These are phyloP conservation scores for Beauveria medogensis DNA, from an alignment of 2,329 filamentous ascomycete genomes.

Conservation along the genomic window DNA sequence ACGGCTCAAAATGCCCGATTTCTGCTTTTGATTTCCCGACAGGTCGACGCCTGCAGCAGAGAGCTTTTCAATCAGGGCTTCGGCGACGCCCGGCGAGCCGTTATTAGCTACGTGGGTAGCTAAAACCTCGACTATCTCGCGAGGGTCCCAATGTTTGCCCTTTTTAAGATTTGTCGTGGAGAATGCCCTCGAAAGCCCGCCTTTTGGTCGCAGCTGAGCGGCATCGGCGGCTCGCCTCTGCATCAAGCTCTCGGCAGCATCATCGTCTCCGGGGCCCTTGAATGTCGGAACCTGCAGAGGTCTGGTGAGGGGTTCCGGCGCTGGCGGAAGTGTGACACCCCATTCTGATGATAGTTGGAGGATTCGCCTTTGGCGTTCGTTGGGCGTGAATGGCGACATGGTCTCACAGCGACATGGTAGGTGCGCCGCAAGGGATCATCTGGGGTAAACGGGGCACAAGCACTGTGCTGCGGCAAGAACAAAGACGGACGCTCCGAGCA, in stretches of 20 bases:
- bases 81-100: constrained; percentile 47
- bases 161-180: constrained; percentile 32
- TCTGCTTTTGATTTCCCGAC: constrained; percentile 39
- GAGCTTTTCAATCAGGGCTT: constrained; percentile 45
- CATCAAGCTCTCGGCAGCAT: constrained; percentile 45
- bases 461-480: background rate
- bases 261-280: constrained; percentile 41
- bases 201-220: constrained; percentile 29
- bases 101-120: constrained; percentile 39
- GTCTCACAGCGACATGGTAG: background rate
- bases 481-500: background rate
- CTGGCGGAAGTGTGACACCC: constrained; percentile 35
- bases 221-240: constrained; percentile 34
- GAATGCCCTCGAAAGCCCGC: constrained; percentile 30
- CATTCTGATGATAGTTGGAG: constrained; percentile 42
- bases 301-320: constrained; percentile 31
- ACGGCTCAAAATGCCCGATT: constrained; percentile 38
- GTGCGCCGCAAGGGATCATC: background rate
- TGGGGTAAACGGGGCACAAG: background rate
- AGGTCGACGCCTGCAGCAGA: constrained; percentile 42
- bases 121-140: constrained; percentile 44
- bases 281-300: constrained; percentile 36
- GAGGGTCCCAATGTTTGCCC: constrained; percentile 44
- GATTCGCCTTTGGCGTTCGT: constrained; percentile 39
- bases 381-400: constrained; percentile 16